phyloP scores from a whole-genome alignment of 768 basidiomycete species.

The Pleurotus citrinopileatus region DNA sequence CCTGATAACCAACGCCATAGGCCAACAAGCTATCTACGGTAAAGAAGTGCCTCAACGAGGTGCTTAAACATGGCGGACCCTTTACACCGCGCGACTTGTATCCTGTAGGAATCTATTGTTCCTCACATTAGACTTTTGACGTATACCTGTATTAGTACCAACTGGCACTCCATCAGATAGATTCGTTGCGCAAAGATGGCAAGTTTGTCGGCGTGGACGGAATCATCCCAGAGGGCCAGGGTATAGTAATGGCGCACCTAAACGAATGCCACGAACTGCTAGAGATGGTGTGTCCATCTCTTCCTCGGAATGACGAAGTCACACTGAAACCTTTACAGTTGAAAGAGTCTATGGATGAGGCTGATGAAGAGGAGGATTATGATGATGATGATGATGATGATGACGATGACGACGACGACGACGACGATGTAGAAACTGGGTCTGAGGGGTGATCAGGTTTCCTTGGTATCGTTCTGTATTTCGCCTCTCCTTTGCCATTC shows the following conservation, averaged over 20 bases:
- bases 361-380: conserved; percentile 52
- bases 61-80: conserved; percentile 91
- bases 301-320: background rate
- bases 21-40: conserved; percentile 96
- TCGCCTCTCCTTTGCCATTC: too few relatives aligned
- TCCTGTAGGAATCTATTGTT: conserved; percentile 56
- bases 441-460: background rate
- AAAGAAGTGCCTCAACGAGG: conserved; percentile 96
- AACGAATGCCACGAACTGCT: conserved; percentile 95
- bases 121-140: background rate
- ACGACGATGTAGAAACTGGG: conserved; percentile 26
- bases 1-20: conserved; percentile 33
- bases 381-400: conserved; percentile 53
- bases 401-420: conserved; percentile 48
- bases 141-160: conserved; percentile 62
- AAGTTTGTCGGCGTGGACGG: conserved; percentile 91
- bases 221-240: conserved; percentile 91
- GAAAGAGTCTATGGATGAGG: conserved; percentile 82
- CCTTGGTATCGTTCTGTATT: too few relatives aligned
- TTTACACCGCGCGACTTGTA: conserved; percentile 91
- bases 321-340: conserved; percentile 38
- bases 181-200: conserved; percentile 89
- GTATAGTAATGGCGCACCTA: conserved; percentile 92
- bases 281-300: conserved; percentile 66
- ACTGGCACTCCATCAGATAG: conserved; percentile 92